Evolutionary conservation across 1,139 yeast genomes (phyloP).

Genomic region (Saccharomycopsis crataegensis): DNA sequence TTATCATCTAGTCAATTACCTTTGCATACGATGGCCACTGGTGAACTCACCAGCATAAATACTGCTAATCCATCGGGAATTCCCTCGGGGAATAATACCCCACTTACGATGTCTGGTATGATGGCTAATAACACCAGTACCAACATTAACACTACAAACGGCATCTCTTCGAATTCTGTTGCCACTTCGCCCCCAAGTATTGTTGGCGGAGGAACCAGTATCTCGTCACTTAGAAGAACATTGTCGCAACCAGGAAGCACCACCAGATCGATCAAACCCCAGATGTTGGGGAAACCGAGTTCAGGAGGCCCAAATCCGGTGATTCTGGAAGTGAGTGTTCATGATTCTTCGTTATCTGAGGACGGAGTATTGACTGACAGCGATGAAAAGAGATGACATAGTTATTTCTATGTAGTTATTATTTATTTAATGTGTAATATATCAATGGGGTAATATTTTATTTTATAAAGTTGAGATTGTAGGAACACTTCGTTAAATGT

Average conservation of each 20-base stretch:
- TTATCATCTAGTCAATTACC: constrained; percentile 4
- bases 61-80: background rate
- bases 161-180: background rate
- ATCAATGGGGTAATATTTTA: too few species aligned
- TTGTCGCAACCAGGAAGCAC: constrained; percentile 5
- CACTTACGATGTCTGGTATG: background rate
- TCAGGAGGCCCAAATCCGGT: too few species aligned
- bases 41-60: background rate
- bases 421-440: too few species aligned
- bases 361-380: too few species aligned
- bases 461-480: too few species aligned
- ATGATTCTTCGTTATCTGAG: too few species aligned
- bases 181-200: background rate
- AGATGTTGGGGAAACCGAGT: background rate
- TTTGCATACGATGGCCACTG: background rate
- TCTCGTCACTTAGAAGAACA: constrained; percentile 15
- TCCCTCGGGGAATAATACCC: background rate
- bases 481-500: too few species aligned
- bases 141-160: background rate
- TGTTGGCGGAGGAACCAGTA: constrained; percentile 11
- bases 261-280: background rate
- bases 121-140: background rate
- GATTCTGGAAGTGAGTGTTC: too few species aligned
- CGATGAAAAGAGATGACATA: too few species aligned
- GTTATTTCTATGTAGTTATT: too few species aligned